These are phyloP conservation scores for Jaminaea rosea DNA, from an alignment of 1,284 basidiomycete genomes.

Conservation along the genomic window DNA sequence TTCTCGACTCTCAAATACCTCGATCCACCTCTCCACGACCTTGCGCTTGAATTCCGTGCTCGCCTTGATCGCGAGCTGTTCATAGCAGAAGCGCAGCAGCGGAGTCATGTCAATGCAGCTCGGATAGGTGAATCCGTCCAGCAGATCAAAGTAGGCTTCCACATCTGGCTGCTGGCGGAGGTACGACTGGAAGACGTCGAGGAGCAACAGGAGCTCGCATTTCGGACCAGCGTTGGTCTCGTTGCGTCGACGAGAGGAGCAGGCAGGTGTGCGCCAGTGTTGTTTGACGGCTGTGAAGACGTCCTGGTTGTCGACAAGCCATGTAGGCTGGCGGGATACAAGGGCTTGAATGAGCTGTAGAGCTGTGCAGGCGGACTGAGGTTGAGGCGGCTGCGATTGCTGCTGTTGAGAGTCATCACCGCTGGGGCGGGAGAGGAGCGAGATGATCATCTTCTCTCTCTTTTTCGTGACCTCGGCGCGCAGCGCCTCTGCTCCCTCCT, in stretches of 20 bases:
- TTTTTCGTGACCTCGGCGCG: slow-evolving; percentile 24
- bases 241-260: slow-evolving; percentile 24
- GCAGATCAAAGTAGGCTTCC: slow-evolving; percentile 79
- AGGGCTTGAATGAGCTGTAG: slow-evolving; percentile 72
- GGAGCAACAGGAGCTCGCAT: slow-evolving; percentile 67
- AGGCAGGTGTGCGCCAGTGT: slow-evolving; percentile 44
- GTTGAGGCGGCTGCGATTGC: too few relatives aligned
- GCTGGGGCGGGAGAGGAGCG: slow-evolving; percentile 15
- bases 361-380: slow-evolving; percentile 41
- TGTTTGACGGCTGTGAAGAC: slow-evolving; percentile 44
- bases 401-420: slow-evolving; percentile 15
- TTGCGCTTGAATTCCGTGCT: slow-evolving; percentile 64
- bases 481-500: slow-evolving; percentile 31
- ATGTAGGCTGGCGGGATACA: slow-evolving; percentile 58
- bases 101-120: slow-evolving; percentile 72
- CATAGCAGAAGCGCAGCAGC: slow-evolving; percentile 79
- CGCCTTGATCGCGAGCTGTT: slow-evolving; percentile 62
- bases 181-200: slow-evolving; percentile 50
- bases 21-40: slow-evolving; percentile 73
- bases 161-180: slow-evolving; percentile 63
- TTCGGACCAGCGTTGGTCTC: slow-evolving; percentile 18
- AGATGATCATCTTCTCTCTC: slow-evolving; percentile 24
- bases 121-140: slow-evolving; percentile 71
- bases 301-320: slow-evolving; percentile 54
- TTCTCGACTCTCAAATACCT: slow-evolving; percentile 65